Evolutionary conservation across 2,329 filamentous ascomycete species (phyloP), one percentile per base, ranked within the genome.

Genomic region (Penicillium vulpinum): DNA sequence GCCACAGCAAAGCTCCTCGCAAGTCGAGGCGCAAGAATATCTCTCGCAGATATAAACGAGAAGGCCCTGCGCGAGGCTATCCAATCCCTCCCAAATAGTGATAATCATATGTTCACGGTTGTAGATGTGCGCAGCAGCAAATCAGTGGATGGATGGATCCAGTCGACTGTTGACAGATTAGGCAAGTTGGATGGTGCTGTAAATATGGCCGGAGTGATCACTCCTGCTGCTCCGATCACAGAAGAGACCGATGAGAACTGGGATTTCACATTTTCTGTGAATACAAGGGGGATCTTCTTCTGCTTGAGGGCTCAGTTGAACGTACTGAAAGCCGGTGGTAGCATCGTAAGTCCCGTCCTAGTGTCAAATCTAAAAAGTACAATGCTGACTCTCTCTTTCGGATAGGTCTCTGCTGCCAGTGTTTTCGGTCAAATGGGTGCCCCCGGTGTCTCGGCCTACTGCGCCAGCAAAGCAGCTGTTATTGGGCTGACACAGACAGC

Each of bases 11-110:
- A 55, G 26, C 48, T 63, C 9, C 38, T 59, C 11, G 56, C 52
- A 5, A 55, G 53, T 21, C 60, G 50, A 0, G 60, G 57, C 5
- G 56, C 51, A 11, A 44, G 54, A 5, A 58, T 83, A 1, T 79
- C 79, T 8, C 65, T 83, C 4, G 77, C 76, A 11, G 81, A 83
- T 62, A 67, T 82, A 52, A 72, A 78, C 41, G 62, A 71, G 33
- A 63, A 64, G 0, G 66, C 68, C 0, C 68, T 82, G 2, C 61
- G 71, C 18, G 57, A 51, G 13, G 72, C 69, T 10, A 39, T 70
- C 59, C 16, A 45, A 2, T 58, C 57, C 18, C 60, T 60, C 4
- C 9, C 39, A 3, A 44, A 39, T 2, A 47, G 45, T 5, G 49
- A 54, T 1, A 54, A 41, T 7, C 57, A 58, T 18, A 53, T 60